A percentile compares a stretch with the other conserved stretches of the same genome.
These are phyloP conservation scores for Daldinia decipiens DNA, from an alignment of 495 filamentous ascomycete species.

Conservation along the genomic window DNA sequence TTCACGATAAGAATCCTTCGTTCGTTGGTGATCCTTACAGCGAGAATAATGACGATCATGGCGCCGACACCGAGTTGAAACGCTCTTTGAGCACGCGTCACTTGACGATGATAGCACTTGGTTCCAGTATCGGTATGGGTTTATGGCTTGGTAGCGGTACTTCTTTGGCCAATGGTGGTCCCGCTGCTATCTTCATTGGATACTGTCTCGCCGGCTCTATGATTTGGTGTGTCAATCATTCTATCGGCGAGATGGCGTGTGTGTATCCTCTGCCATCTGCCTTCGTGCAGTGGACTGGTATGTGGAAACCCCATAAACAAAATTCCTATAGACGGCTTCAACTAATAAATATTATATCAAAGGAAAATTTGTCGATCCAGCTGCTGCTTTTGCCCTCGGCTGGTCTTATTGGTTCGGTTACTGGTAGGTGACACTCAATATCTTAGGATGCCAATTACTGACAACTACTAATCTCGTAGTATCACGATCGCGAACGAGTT, in stretches of 20 bases:
- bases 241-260: conserved; percentile 70
- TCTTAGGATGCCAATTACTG: conserved; percentile 5
- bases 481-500: conserved; percentile 74
- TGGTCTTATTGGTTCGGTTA: conserved; percentile 59
- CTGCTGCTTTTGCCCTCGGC: conserved; percentile 74
- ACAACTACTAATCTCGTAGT: conserved; percentile 14
- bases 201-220: conserved; percentile 68
- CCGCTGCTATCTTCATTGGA: conserved; percentile 69
- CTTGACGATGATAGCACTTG: conserved; percentile 68
- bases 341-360: conserved; percentile 4
- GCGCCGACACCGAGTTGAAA: conserved; percentile 40
- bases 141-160: conserved; percentile 70
- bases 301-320: conserved; percentile 6
- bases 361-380: conserved; percentile 67
- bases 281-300: conserved; percentile 69
- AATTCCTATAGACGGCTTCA: neutral
- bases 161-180: conserved; percentile 64
- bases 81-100: conserved; percentile 56
- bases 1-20: conserved; percentile 16
- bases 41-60: conserved; percentile 17
- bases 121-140: conserved; percentile 73
- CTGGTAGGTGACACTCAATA: conserved; percentile 14
- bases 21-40: neutral
- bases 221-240: conserved; percentile 62
- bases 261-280: conserved; percentile 69